A percentile compares a stretch with the other conserved stretches of the same genome.
Conservation (phyloP, 371 early-diverging fungal genomes). For the Mucor mucedo region DNA sequence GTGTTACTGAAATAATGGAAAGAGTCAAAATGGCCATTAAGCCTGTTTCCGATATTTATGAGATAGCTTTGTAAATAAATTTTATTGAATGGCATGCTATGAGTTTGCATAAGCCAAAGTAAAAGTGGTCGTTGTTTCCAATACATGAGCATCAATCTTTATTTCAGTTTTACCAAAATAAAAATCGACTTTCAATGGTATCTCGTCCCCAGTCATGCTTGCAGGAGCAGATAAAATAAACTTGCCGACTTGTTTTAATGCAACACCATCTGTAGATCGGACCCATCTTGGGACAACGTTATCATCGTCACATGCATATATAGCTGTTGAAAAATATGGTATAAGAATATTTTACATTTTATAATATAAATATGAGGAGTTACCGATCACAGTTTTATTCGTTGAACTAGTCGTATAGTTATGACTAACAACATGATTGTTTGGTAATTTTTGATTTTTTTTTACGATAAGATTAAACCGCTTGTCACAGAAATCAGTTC, state of each 20-base stretch:
- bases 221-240: slow-evolving; percentile 57
- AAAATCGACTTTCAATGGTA: slow-evolving; percentile 56
- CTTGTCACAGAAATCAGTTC: slow-evolving; percentile 57
- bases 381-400: too few species aligned
- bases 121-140: slow-evolving; percentile 51
- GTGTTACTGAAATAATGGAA: slow-evolving; percentile 37
- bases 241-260: slow-evolving; percentile 46
- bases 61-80: neutral
- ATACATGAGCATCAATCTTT: slow-evolving; percentile 53
- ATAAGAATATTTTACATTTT: neutral
- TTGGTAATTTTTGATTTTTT: slow-evolving; percentile 61
- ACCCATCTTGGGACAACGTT: slow-evolving; percentile 48
- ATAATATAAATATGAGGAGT: too few species aligned
- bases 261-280: slow-evolving; percentile 36
- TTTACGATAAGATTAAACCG: slow-evolving; percentile 64
- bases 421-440: slow-evolving; percentile 63
- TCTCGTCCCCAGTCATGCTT: slow-evolving; percentile 38
- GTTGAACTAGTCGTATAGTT: slow-evolving; percentile 62
- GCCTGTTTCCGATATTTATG: slow-evolving; percentile 29
- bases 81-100: neutral
- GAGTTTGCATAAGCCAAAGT: slow-evolving; percentile 52
- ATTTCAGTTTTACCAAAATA: slow-evolving; percentile 60
- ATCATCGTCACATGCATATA: slow-evolving; percentile 56
- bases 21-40: slow-evolving; percentile 40
- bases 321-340: slow-evolving; percentile 26